A percentile compares a stretch with the other conserved stretches of the same genome.
These are phyloP conservation scores for Teunomyces atbi DNA, from an alignment of 805 yeast genomes.

Conservation along the genomic window DNA sequence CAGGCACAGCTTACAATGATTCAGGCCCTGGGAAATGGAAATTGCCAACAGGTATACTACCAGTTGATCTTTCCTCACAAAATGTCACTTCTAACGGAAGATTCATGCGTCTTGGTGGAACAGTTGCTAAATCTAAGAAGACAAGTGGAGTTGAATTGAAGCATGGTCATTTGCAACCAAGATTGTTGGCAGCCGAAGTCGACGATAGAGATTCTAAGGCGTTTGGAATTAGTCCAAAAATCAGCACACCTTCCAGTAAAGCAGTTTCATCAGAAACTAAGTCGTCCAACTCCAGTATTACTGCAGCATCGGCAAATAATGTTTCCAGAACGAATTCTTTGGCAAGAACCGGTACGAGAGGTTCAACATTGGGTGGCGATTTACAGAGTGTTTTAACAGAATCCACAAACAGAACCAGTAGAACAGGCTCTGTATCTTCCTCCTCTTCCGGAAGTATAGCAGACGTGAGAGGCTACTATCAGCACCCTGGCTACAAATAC, in stretches of 20 bases:
- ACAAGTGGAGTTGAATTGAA: constrained; percentile 54
- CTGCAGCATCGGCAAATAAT: constrained; percentile 9
- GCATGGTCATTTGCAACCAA: constrained; percentile 61
- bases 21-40: constrained; percentile 47
- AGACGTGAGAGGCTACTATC: constrained; percentile 37
- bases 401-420: constrained; percentile 13
- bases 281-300: constrained; percentile 15
- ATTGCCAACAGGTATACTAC: constrained; percentile 55
- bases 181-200: constrained; percentile 72
- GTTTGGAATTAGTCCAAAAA: constrained; percentile 8
- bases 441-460: constrained; percentile 31
- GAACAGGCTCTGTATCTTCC: constrained; percentile 21
- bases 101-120: constrained; percentile 25
- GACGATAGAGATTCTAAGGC: constrained; percentile 53
- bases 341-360: constrained; percentile 30
- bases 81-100: constrained; percentile 14
- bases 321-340: constrained; percentile 29
- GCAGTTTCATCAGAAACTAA: constrained; percentile 3
- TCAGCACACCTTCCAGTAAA: constrained; percentile 3
- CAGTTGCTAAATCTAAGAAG: constrained; percentile 22
- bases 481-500: constrained; percentile 38
- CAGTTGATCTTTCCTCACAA: constrained; percentile 28
- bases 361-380: constrained; percentile 18
- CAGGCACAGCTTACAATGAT: constrained; percentile 51
- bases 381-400: constrained; percentile 18